Evolutionary conservation across 2,329 filamentous ascomycete genomes (phyloP).

Genomic region (Calonectria pseudoreteaudii): DNA sequence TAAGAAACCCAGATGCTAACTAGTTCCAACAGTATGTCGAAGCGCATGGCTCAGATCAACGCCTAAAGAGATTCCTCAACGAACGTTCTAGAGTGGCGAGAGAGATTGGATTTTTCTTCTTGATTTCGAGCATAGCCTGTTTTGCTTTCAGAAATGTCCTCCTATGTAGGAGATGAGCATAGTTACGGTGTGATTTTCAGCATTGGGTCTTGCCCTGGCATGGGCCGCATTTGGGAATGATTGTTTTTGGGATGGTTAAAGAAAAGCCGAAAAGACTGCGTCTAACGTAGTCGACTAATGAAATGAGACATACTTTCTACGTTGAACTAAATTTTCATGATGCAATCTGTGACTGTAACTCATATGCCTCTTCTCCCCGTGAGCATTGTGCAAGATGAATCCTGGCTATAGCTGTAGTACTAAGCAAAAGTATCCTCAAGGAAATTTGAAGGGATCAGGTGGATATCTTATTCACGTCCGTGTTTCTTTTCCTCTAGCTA

Average conservation of each 20-base stretch:
- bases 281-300: conserved; percentile 40
- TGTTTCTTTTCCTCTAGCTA: background rate
- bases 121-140: conserved; percentile 42
- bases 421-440: background rate
- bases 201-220: conserved; percentile 41
- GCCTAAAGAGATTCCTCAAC: conserved; percentile 28
- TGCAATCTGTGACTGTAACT: background rate
- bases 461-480: background rate
- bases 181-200: conserved; percentile 41
- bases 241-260: conserved; percentile 40
- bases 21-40: conserved; percentile 67
- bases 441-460: background rate
- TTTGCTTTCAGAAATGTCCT: conserved; percentile 32
- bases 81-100: conserved; percentile 30
- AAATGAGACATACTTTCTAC: conserved; percentile 33
- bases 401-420: background rate
- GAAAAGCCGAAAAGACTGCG: conserved; percentile 44
- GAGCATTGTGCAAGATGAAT: background rate
- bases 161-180: conserved; percentile 38
- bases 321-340: conserved; percentile 21
- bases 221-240: conserved; percentile 36
- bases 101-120: conserved; percentile 27
- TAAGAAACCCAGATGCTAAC: conserved; percentile 45
- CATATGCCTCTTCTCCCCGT: background rate
- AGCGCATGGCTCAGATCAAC: conserved; percentile 66